Evolutionary conservation across 2,329 filamentous ascomycete genomes (phyloP), one percentile per base, ranked within the genome.

Genomic region (Aspergillus jensenii): DNA sequence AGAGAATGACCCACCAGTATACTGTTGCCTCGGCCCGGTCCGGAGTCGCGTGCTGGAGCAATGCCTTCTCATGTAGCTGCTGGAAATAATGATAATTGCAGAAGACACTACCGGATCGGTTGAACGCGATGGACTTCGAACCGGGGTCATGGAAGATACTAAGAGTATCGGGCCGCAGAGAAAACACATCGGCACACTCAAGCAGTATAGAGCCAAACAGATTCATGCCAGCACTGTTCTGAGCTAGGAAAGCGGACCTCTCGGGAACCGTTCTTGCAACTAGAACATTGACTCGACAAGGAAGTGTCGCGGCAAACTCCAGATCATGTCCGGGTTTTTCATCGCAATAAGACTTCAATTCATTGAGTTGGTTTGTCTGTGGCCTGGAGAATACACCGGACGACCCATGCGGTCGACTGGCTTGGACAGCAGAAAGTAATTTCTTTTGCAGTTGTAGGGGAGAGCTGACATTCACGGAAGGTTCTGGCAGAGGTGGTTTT

Each of bases 1-100:
- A 96, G 60, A 97, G 74, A n/a, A 95, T 92, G 62, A 96, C 90
- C 85, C 90, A 97, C 93, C 93, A 98, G 81, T 93, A 96, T 1
- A 89, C 84, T 57, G 86, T 79, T 3, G 90, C 90, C 60, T 95
- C 89, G 4, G 85, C 81, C 70, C 80, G 86, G 15, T 79, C 84
- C 48, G 69, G 72, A 49, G 57, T 76, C 49, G 63, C 64, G 59
- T 65, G 71, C 21, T 69, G 63, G 19, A 73, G 69, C 48, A 86
- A 73, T 61, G 79, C 74, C 14, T 77, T 68, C 45, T 85, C 80
- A 69, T 98, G 93, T 33, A 97, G 76, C 68, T 93, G 87, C 59
- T 89, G 76, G 73, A 93, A 98, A 79, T 91, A 96, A 17, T 90
- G 83, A 62, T 96, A 83, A 70, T 99, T 99, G 81, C 92, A 97